Percentiles rank a stretch among this genome's conserved stretches.
These are phyloP conservation scores for Ottelia alismoides DNA, from an alignment of 106 monocot genomes.

Conservation along the genomic window DNA sequence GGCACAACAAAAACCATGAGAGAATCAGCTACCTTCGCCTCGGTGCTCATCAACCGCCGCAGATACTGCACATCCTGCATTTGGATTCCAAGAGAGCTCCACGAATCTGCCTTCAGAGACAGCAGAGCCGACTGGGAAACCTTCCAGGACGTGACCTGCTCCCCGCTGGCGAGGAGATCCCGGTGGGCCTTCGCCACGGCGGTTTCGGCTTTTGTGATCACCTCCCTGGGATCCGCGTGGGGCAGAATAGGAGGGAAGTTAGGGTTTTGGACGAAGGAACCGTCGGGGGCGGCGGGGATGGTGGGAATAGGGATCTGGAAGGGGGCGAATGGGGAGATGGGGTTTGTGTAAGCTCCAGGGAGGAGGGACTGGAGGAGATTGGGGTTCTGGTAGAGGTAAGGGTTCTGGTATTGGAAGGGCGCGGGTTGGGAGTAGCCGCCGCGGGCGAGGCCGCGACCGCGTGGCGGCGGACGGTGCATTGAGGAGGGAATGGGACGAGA, in stretches of 20 bases:
- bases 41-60: constrained; percentile 29
- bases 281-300: background rate
- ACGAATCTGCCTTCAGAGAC: constrained; percentile 45
- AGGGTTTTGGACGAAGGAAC: background rate
- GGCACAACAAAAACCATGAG: constrained; percentile 1
- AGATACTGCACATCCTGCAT: constrained; percentile 57
- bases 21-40: constrained; percentile 50
- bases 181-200: constrained; percentile 41
- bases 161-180: constrained; percentile 41
- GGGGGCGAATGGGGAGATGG: background rate
- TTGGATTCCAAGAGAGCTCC: constrained; percentile 68
- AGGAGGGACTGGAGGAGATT: background rate
- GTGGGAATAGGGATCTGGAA: background rate
- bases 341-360: background rate
- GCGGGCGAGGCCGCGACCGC: background rate
- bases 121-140: constrained; percentile 57
- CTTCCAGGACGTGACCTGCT: constrained; percentile 61
- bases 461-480: background rate
- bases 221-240: background rate
- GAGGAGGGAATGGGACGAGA: no score
- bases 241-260: background rate
- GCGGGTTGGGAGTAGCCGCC: background rate
- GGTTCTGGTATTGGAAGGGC: background rate
- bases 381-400: constrained; percentile 3
- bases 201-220: constrained; percentile 26